Evolutionary conservation across 2,329 filamentous ascomycete genomes (phyloP).

Genomic region (Macrophomina pseudophaseolina): DNA sequence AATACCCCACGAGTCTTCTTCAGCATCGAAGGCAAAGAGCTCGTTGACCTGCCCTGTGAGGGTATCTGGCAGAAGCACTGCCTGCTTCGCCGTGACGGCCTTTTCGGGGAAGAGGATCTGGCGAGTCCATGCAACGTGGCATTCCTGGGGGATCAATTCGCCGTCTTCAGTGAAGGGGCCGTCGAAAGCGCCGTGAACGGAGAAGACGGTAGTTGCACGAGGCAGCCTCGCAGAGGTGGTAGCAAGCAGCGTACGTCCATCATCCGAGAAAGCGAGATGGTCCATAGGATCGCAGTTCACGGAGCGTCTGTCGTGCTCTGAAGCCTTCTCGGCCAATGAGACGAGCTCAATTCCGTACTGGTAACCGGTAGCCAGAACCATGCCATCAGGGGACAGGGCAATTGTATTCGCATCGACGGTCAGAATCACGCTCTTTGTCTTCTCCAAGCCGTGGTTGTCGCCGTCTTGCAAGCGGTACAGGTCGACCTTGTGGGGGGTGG

Average conservation of each 20-base stretch:
- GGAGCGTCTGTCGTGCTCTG: slow-evolving; percentile 41
- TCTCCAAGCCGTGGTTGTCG: slow-evolving; percentile 61
- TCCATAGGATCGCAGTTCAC: slow-evolving; percentile 45
- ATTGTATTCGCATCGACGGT: slow-evolving; percentile 80
- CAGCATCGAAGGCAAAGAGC: slow-evolving; percentile 47
- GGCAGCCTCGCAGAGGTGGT: slow-evolving; percentile 45
- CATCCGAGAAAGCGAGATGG: slow-evolving; percentile 46
- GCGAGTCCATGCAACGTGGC: slow-evolving; percentile 45
- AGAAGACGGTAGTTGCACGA: slow-evolving; percentile 43
- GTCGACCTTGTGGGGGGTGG: slow-evolving; percentile 82
- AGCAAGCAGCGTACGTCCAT: slow-evolving; percentile 46
- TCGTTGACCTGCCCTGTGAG: slow-evolving; percentile 46
- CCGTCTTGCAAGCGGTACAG: slow-evolving; percentile 71
- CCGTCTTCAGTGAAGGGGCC: slow-evolving; percentile 47
- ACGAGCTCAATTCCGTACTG: slow-evolving; percentile 89
- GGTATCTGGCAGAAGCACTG: slow-evolving; percentile 45
- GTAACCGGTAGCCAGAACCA: slow-evolving; percentile 83
- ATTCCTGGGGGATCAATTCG: slow-evolving; percentile 43
- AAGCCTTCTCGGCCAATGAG: slow-evolving; percentile 68
- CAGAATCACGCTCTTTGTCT: slow-evolving; percentile 74
- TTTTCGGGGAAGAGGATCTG: slow-evolving; percentile 49
- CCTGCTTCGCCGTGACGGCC: slow-evolving; percentile 44
- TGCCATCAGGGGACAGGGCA: slow-evolving; percentile 78
- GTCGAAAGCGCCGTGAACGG: slow-evolving; percentile 46
- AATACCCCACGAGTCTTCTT: slow-evolving; percentile 48